Conservation (phyloP, 768 basidiomycete species). For the Phylloporus sp. region DNA sequence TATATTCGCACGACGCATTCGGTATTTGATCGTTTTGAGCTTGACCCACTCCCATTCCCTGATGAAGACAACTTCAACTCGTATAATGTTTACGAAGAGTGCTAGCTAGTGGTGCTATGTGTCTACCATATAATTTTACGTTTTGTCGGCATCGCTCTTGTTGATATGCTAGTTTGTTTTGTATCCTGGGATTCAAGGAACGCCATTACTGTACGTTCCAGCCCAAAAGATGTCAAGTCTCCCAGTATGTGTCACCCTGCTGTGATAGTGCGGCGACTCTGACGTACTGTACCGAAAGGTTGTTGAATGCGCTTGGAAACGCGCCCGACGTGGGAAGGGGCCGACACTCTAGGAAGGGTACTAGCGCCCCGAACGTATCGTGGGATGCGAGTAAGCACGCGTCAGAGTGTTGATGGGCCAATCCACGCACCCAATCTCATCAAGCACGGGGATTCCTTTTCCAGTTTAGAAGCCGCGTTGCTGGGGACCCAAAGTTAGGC, state of each 20-base stretch:
- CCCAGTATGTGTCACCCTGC: constrained; percentile 26
- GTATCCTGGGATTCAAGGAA: constrained; percentile 13
- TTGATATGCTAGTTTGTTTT: constrained; percentile 29
- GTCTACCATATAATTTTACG: constrained; percentile 28
- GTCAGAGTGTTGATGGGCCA: neutral
- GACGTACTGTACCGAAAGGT: constrained; percentile 54
- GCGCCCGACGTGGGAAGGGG: constrained; percentile 45
- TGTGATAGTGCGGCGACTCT: constrained; percentile 16
- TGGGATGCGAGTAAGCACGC: constrained; percentile 7
- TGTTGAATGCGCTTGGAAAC: constrained; percentile 66
- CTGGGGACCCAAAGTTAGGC: constrained; percentile 34
- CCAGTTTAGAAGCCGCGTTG: constrained; percentile 47
- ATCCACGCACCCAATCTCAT: constrained; percentile 46
- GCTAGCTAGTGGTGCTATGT: constrained; percentile 54
- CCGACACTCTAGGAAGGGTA: constrained; percentile 41
- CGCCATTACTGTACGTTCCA: neutral
- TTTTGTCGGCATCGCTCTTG: constrained; percentile 18
- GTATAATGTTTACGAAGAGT: constrained; percentile 58
- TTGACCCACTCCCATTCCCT: constrained; percentile 69
- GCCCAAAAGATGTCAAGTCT: neutral
- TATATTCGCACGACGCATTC: constrained; percentile 56
- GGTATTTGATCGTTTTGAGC: constrained; percentile 60
- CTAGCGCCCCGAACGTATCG: constrained; percentile 32
- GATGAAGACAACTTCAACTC: constrained; percentile 42
- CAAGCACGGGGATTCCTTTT: constrained; percentile 48